phyloP scores from a whole-genome alignment of 257 asterid species.

The Ophiorrhiza pumila region DNA sequence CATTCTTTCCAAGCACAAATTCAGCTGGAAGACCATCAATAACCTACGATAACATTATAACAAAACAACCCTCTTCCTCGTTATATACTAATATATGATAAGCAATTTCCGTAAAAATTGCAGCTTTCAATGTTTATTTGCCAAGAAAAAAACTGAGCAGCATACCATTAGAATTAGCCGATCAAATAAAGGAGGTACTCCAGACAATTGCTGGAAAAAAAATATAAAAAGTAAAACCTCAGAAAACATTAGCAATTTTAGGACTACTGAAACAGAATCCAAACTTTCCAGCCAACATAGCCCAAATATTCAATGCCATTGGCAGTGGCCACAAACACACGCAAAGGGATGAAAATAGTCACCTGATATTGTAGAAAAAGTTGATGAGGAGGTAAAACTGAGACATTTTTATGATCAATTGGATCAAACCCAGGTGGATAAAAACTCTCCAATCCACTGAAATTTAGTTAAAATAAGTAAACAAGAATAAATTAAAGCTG shows the following conservation, averaged over 20 bases:
- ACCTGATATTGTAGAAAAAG: constrained; percentile 70
- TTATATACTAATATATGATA: neutral
- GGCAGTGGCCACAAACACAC: too few species aligned
- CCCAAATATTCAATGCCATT: too few species aligned
- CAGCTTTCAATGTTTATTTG: constrained; percentile 1
- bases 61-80: neutral
- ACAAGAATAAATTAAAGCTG: neutral
- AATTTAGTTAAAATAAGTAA: constrained; percentile 5
- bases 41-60: constrained; percentile 43
- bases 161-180: constrained; percentile 72
- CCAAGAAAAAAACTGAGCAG: neutral
- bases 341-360: constrained; percentile 3
- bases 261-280: neutral
- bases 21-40: constrained; percentile 96
- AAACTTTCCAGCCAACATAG: neutral
- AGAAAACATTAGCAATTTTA: neutral
- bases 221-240: neutral
- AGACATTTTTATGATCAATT: constrained; percentile 29
- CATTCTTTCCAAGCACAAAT: constrained; percentile 79
- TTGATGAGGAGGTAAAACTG: constrained; percentile 49
- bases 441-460: constrained; percentile 78
- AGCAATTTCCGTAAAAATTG: constrained; percentile 3
- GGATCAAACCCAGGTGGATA: constrained; percentile 55
- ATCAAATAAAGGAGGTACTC: constrained; percentile 66
- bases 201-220: constrained; percentile 56